A percentile compares a stretch with the other conserved stretches of the same genome.
These are phyloP conservation scores for Citrus trifoliata DNA, from an alignment of 345 rosid species.

Conservation along the genomic window DNA sequence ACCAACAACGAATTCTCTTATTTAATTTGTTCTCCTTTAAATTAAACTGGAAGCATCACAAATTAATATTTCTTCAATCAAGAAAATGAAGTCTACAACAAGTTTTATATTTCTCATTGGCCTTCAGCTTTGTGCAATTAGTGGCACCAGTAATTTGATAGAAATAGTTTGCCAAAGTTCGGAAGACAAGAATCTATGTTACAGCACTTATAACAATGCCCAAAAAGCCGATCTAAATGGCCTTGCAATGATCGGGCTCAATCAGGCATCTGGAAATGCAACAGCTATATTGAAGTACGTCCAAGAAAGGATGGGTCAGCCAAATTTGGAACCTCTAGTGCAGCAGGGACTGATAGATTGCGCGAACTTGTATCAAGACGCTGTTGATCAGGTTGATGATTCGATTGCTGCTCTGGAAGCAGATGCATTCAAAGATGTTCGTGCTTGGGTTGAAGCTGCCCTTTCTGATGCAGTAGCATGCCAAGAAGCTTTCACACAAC, in stretches of 20 bases:
- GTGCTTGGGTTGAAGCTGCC: constrained; percentile 43
- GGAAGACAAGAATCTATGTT: constrained; percentile 42
- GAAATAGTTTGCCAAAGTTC: constrained; percentile 34
- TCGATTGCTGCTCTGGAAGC: constrained; percentile 47
- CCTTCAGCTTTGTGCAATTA: not conserved
- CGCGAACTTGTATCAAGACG: constrained; percentile 46
- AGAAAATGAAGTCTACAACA: constrained; percentile 22
- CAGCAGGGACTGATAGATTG: constrained; percentile 67
- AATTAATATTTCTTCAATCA: not conserved
- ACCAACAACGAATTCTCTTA: not conserved
- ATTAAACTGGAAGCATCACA: not conserved
- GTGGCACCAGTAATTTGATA: constrained; percentile 9
- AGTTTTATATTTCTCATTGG: constrained; percentile 17
- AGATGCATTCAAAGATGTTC: constrained; percentile 32
- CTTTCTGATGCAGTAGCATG: constrained; percentile 41
- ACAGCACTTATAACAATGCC: constrained; percentile 37
- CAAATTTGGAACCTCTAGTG: constrained; percentile 34
- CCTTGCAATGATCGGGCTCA: constrained; percentile 51
- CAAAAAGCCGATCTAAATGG: constrained; percentile 37
- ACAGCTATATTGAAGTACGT: constrained; percentile 36
- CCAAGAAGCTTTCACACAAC: constrained; percentile 26
- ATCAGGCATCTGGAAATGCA: constrained; percentile 42
- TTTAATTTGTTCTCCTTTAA: not conserved
- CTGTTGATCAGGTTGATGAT: constrained; percentile 57
- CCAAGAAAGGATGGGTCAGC: constrained; percentile 23